phyloP scores from a whole-genome alignment of 495 filamentous ascomycete genomes.

The Lepraria neglecta region DNA sequence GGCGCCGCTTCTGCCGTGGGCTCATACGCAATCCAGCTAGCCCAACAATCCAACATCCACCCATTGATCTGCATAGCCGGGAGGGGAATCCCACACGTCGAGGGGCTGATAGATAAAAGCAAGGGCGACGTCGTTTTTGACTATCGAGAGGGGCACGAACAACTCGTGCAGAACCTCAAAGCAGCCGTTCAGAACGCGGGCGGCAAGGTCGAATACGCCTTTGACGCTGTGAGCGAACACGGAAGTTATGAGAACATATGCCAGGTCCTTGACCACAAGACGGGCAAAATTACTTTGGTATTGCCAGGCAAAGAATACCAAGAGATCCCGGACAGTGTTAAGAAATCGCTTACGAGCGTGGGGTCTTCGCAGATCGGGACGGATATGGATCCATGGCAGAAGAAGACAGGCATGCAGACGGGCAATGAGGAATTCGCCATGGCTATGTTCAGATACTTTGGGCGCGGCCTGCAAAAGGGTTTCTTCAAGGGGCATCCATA shows the following conservation, averaged over 20 bases:
- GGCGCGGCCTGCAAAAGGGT: conserved; percentile 45
- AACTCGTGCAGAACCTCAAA: conserved; percentile 46
- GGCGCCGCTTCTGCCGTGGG: conserved; percentile 64
- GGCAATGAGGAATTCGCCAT: conserved; percentile 50
- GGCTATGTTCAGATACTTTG: conserved; percentile 47
- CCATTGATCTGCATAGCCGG: conserved; percentile 68
- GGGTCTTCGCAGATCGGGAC: conserved; percentile 44
- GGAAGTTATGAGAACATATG: conserved; percentile 41
- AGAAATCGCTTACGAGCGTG: conserved; percentile 39
- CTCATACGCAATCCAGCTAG: conserved; percentile 61
- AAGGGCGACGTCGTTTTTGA: conserved; percentile 69
- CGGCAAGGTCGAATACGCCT: conserved; percentile 39
- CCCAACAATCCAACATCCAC: conserved; percentile 60
- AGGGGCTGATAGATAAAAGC: conserved; percentile 50
- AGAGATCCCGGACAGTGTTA: conserved; percentile 35
- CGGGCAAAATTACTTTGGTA: conserved; percentile 49
- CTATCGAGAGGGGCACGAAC: conserved; percentile 57
- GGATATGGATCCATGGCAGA: conserved; percentile 23
- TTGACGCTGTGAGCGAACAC: conserved; percentile 54
- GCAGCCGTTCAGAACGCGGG: conserved; percentile 36
- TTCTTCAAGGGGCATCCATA: conserved; percentile 55
- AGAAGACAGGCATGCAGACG: conserved; percentile 22
- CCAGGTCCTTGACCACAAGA: conserved; percentile 39
- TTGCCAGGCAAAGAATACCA: conserved; percentile 35
- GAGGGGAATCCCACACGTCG: conserved; percentile 48